Base-by-base conservation (phyloP, 169 alveolate genomes). In the Plasmodium coatneyi region DNA sequence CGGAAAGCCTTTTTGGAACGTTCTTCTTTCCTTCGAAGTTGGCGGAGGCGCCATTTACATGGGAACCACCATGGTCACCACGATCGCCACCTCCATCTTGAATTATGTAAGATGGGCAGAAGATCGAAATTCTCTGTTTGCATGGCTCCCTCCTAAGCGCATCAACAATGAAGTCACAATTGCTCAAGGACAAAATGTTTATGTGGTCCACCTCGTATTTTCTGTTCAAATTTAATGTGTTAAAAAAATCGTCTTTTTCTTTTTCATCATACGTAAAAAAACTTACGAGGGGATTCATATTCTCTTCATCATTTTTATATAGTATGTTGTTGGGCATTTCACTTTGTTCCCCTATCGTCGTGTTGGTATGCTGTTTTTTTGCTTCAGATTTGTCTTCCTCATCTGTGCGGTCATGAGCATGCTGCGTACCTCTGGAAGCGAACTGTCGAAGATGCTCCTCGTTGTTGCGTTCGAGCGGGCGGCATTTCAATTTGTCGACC, bases 91-190 rank as follows among this genome's bases (percentile, higher is more conserved):
- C 54, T 43, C n/a, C 19, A 32, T 80, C 70, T 66, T 80, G 70
- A 14, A 89, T 80, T 60, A 89, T 43, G 56, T 89, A 80, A 89
- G 66, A 89, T 25, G 94, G 94, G 71, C 82, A 66, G 72, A 74
- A 89, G 28, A 89, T 78, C 3, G 94, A 89, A 79, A 89, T 70
- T 28, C 94, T 60, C 19, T 34, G 78, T 16, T 86, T 78, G 66
- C 39, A 28, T 14, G 39, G 39, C 7, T 32, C 2, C 6, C 43
- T 54, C 39, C 66, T 76, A 3, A 86, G 80, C 19, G 80, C 19
- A 32, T 86, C 60, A 22, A 49, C 25, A 34, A 86, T 46, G 36
- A 54, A 78, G 28, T 89, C 72, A 49, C 52, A 80, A 41, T 80
- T 66, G 81, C 71, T 78, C 71, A 89, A 80, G 80, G 83, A 89